phyloP scores from a whole-genome alignment of 441 rosid species.

The Mallotus repandus region DNA sequence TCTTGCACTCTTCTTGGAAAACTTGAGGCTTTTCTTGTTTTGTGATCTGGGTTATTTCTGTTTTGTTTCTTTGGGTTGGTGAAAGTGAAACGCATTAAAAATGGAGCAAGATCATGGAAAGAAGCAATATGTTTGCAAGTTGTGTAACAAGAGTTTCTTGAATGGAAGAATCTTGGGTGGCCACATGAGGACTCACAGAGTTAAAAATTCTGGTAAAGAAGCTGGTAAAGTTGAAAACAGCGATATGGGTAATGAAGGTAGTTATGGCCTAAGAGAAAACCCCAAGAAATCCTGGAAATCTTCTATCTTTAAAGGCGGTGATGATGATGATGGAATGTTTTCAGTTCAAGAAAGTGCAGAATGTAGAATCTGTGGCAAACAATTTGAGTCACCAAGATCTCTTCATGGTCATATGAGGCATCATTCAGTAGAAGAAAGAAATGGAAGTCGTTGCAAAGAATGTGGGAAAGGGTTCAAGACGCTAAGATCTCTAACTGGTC shows the following conservation, averaged over 20 bases:
- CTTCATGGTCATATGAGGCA: conserved; percentile 61
- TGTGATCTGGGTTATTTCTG: conserved; percentile 23
- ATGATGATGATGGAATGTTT: background rate
- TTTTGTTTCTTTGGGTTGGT: conserved; percentile 10
- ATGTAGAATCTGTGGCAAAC: conserved; percentile 45
- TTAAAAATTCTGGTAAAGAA: conserved; percentile 27
- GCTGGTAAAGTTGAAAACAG: conserved; percentile 17
- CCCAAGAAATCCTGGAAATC: conserved; percentile 73
- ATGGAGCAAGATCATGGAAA: conserved; percentile 35
- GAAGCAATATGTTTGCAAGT: conserved; percentile 34
- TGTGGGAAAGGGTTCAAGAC: conserved; percentile 53
- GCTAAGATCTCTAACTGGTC: conserved; percentile 48
- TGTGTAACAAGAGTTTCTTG: conserved; percentile 37
- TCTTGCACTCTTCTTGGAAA: conserved; percentile 13
- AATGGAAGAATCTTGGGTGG: conserved; percentile 38
- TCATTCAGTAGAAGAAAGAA: conserved; percentile 38
- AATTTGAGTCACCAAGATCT: conserved; percentile 44
- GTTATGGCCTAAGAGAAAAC: conserved; percentile 56
- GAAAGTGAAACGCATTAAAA: conserved; percentile 10
- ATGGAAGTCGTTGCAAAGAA: conserved; percentile 38
- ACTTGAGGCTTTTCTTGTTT: conserved; percentile 18
- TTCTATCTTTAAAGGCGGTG: conserved; percentile 22
- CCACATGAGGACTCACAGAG: conserved; percentile 39
- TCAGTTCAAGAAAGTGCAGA: conserved; percentile 17
- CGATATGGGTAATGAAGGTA: conserved; percentile 33